phyloP scores from a whole-genome alignment of 257 asterid species.

The Solanum bulbocastanum region DNA sequence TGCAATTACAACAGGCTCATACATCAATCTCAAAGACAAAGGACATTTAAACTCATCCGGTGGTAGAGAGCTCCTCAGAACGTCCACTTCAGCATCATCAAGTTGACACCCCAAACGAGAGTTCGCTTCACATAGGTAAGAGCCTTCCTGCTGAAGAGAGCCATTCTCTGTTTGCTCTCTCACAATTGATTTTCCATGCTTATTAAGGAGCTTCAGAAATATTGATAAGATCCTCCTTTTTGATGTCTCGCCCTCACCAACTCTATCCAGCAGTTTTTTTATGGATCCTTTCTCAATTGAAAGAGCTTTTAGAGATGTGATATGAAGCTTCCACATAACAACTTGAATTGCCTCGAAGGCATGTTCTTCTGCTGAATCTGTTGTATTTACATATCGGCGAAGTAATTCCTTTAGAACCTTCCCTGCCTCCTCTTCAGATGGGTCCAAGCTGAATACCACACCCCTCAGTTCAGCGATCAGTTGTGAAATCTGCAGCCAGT shows the following conservation, averaged over 20 bases:
- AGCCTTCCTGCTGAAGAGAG: background rate
- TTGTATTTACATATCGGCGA: background rate
- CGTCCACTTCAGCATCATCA: background rate
- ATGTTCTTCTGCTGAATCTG: background rate
- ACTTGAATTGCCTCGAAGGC: background rate
- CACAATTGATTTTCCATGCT: background rate
- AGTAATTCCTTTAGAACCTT: background rate
- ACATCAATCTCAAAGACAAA: slow-evolving; percentile 60
- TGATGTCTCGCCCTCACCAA: background rate
- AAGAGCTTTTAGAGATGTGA: background rate
- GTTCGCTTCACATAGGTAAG: background rate
- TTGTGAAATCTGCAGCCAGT: background rate
- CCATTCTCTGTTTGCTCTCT: background rate
- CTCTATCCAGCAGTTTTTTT: background rate
- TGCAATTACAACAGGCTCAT: slow-evolving; percentile 68
- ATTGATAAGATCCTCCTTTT: background rate
- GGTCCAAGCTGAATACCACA: background rate
- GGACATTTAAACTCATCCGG: slow-evolving; percentile 79
- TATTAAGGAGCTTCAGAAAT: background rate
- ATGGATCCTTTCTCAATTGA: slow-evolving; percentile 10
- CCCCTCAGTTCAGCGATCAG: background rate
- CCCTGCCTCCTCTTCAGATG: slow-evolving; percentile 3
- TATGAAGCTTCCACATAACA: slow-evolving; percentile 2
- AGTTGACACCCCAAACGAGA: background rate
- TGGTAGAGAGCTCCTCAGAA: slow-evolving; percentile 26